Evolutionary conservation across 1,284 basidiomycete species (phyloP).

Genomic region (Pseudozyma sp.): DNA sequence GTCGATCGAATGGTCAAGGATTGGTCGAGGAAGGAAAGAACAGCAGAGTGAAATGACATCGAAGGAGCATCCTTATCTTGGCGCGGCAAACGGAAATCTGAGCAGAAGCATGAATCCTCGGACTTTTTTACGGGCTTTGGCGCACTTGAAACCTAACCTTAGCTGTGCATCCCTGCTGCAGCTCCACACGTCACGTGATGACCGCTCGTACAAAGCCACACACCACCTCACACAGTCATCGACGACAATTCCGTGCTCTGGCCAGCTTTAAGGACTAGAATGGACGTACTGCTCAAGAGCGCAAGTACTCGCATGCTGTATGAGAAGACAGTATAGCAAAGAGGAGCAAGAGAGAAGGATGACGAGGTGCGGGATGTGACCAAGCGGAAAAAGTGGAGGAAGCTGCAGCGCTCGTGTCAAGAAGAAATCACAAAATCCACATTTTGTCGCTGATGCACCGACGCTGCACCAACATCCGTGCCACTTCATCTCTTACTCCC

Average conservation of each 20-base stretch:
- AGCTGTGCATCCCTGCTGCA: slow-evolving; percentile 22
- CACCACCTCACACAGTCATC: no score
- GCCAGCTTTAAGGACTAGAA: no score
- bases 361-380: slow-evolving; percentile 1
- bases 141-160: background rate
- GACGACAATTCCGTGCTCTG: no score
- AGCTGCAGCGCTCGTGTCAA: slow-evolving; percentile 1
- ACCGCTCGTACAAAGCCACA: background rate
- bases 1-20: background rate
- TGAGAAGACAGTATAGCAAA: no score
- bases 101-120: slow-evolving; percentile 13
- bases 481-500: slow-evolving; percentile 8
- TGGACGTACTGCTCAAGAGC: no score
- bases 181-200: slow-evolving; percentile 34
- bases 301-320: no score
- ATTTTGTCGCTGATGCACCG: background rate
- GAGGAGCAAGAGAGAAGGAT: no score
- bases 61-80: slow-evolving; percentile 8
- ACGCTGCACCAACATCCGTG: slow-evolving; percentile 1
- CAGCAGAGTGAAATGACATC: background rate
- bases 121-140: slow-evolving; percentile 1
- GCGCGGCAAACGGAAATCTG: slow-evolving; percentile 1
- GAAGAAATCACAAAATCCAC: slow-evolving; percentile 23
- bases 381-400: background rate
- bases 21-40: background rate